phyloP scores from a whole-genome alignment of 805 yeast species.

The Pichia eremophila region DNA sequence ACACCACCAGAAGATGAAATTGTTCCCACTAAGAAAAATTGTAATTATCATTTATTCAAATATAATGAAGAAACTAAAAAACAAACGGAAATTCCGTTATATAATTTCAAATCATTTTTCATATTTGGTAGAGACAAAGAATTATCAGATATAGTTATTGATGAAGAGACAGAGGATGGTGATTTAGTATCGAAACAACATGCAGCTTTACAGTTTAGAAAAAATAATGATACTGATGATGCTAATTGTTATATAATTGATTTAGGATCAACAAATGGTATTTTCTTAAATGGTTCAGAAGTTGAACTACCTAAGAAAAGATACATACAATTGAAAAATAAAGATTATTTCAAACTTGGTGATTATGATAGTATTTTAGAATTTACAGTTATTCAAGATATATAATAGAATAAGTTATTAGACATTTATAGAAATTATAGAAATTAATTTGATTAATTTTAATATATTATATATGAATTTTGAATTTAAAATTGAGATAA shows the following conservation, averaged over 20 bases:
- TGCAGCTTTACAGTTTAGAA: slow-evolving; percentile 23
- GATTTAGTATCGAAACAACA: slow-evolving; percentile 19
- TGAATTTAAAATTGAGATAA: neutral
- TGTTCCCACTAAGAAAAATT: slow-evolving; percentile 10
- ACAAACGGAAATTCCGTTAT: slow-evolving; percentile 13
- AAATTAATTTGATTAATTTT: too few species aligned
- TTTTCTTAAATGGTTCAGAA: slow-evolving; percentile 20
- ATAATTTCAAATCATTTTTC: slow-evolving; percentile 18
- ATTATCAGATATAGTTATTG: slow-evolving; percentile 14
- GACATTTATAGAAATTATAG: neutral
- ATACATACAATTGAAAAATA: slow-evolving; percentile 18
- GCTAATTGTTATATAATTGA: slow-evolving; percentile 19
- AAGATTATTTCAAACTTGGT: slow-evolving; percentile 21
- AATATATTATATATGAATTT: too few species aligned
- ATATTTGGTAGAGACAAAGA: slow-evolving; percentile 18
- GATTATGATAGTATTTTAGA: slow-evolving; percentile 17
- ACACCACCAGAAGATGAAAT: slow-evolving; percentile 15
- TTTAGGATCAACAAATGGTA: slow-evolving; percentile 23
- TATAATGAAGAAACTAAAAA: slow-evolving; percentile 3
- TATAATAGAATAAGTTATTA: neutral
- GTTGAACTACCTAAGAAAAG: slow-evolving; percentile 18
- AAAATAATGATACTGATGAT: neutral
- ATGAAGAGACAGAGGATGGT: slow-evolving; percentile 10
- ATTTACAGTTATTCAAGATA: slow-evolving; percentile 15
- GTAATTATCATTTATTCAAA: slow-evolving; percentile 12